phyloP scores from a whole-genome alignment of 192 early-diverging fungal species.

The Gonapodya sp. region DNA sequence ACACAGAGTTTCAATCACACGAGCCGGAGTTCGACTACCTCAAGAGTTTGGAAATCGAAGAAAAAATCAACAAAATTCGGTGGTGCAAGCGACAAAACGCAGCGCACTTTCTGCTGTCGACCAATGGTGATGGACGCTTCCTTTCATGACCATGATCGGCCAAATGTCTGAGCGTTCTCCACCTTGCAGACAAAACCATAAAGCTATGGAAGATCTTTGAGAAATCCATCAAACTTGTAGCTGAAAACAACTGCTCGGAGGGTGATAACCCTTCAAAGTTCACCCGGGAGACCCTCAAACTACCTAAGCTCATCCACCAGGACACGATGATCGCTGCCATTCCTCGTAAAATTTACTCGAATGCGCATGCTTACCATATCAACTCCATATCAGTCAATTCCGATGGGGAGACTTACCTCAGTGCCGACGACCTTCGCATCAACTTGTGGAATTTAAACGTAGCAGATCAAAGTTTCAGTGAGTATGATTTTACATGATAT shows the following conservation, averaged over 20 bases:
- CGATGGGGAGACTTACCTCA: slow-evolving; percentile 94
- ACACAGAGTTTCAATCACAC: slow-evolving; percentile 98
- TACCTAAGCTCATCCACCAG: slow-evolving; percentile 85
- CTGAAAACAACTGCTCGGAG: slow-evolving; percentile 81
- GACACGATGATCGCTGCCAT: slow-evolving; percentile 95
- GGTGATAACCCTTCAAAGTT: slow-evolving; percentile 22
- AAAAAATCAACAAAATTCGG: slow-evolving; percentile 99
- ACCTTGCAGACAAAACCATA: slow-evolving; percentile 84
- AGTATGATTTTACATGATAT: not conserved
- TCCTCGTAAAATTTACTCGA: slow-evolving; percentile 90
- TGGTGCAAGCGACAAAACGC: slow-evolving; percentile 96
- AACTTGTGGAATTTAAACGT: slow-evolving; percentile 98
- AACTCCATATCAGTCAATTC: slow-evolving; percentile 99
- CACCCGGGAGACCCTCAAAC: slow-evolving; percentile 31
- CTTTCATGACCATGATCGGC: not conserved
- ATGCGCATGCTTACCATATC: slow-evolving; percentile 99
- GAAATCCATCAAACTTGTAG: slow-evolving; percentile 88
- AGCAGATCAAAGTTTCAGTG: slow-evolving; percentile 93
- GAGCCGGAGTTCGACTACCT: slow-evolving; percentile 99
- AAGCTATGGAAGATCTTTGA: slow-evolving; percentile 99
- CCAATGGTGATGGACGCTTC: slow-evolving; percentile 74
- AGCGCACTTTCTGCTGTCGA: slow-evolving; percentile 92
- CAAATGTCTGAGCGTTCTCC: not conserved
- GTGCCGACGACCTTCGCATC: slow-evolving; percentile 94
- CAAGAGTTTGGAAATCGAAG: slow-evolving; percentile 98